Conservation (phyloP, 805 yeast genomes). For the Schwanniomyces sp. region DNA sequence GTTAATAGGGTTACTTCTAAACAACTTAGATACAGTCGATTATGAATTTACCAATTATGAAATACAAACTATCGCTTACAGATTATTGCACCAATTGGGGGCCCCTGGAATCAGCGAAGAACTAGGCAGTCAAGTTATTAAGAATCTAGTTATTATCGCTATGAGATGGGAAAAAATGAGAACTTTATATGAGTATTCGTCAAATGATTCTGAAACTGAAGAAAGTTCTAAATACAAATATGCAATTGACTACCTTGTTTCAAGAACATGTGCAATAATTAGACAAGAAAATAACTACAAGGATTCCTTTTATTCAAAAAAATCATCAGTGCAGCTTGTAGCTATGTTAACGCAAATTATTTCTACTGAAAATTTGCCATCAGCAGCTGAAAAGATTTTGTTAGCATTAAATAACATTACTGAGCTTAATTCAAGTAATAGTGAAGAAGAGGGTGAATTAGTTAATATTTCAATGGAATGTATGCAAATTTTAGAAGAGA, state of each 20-base stretch:
- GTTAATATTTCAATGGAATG: slow-evolving; percentile 61
- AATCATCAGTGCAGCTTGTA: slow-evolving; percentile 64
- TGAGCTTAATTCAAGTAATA: slow-evolving; percentile 41
- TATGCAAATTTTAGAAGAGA: slow-evolving; percentile 61
- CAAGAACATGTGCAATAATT: slow-evolving; percentile 60
- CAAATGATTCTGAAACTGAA: slow-evolving; percentile 21
- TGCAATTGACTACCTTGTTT: slow-evolving; percentile 61
- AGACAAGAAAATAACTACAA: slow-evolving; percentile 62
- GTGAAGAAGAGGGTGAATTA: slow-evolving; percentile 53
- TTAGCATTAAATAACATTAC: slow-evolving; percentile 52
- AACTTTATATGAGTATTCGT: slow-evolving; percentile 30
- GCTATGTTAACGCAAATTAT: slow-evolving; percentile 64
- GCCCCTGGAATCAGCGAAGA: slow-evolving; percentile 73
- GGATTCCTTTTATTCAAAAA: slow-evolving; percentile 59
- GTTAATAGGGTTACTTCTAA: slow-evolving; percentile 53
- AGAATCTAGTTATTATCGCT: slow-evolving; percentile 61
- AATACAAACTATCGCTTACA: slow-evolving; percentile 66
- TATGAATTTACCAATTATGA: slow-evolving; percentile 42
- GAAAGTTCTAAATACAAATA: slow-evolving; percentile 21
- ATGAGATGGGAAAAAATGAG: slow-evolving; percentile 57
- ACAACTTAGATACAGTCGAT: slow-evolving; percentile 33
- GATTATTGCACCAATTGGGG: slow-evolving; percentile 73
- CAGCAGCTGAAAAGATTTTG: slow-evolving; percentile 49
- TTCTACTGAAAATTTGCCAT: slow-evolving; percentile 37
- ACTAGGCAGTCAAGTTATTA: slow-evolving; percentile 63